Evolutionary conservation across 2,329 filamentous ascomycete species (phyloP).

Genomic region (Colletotrichum spaethianum): DNA sequence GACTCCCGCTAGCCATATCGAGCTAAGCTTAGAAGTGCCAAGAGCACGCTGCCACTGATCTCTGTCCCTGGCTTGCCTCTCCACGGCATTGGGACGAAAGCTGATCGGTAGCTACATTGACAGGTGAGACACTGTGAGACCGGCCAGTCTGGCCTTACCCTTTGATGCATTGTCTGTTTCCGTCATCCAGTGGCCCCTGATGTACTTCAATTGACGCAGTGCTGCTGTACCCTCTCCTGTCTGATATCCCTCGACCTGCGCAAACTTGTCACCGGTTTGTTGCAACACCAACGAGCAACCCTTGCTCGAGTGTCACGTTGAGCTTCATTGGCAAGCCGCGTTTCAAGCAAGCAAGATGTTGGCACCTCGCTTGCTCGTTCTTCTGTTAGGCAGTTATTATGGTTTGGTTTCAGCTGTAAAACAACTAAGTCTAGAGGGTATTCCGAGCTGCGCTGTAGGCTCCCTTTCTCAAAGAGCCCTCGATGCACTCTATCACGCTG

Average conservation of each 20-base stretch:
- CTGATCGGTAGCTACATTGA: neutral
- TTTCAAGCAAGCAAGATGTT: neutral
- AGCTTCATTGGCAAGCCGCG: neutral
- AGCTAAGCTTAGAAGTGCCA: neutral
- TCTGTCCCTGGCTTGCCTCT: neutral
- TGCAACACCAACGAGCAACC: neutral
- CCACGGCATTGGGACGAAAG: neutral
- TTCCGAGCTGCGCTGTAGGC: conserved; percentile 16
- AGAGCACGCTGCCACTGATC: neutral
- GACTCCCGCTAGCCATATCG: neutral
- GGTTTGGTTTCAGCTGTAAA: neutral
- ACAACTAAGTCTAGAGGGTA: neutral
- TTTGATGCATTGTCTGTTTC: neutral
- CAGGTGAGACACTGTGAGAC: neutral
- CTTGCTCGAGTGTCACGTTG: neutral
- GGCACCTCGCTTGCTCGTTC: neutral
- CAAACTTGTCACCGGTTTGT: neutral
- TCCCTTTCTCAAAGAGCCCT: too few species aligned
- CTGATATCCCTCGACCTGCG: too few species aligned
- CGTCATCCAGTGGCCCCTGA: neutral
- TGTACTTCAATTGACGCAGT: neutral
- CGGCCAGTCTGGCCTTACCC: neutral
- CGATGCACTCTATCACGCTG: neutral
- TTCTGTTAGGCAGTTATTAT: neutral
- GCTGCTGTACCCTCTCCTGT: neutral